Conservation (phyloP, 164 flowering plant species). For the Macadamia integrifolia region DNA sequence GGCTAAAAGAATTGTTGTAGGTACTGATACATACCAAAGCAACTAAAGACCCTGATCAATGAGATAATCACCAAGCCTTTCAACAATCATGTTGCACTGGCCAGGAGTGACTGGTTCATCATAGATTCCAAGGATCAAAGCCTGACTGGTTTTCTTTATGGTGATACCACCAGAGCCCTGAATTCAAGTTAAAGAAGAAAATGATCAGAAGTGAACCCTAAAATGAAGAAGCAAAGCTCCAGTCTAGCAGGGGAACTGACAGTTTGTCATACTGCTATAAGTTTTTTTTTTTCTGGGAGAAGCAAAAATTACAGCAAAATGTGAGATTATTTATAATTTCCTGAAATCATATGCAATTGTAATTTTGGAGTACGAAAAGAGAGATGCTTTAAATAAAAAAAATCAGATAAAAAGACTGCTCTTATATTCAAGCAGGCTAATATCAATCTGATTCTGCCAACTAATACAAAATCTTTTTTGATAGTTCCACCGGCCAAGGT, state of each 20-base stretch:
- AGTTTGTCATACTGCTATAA: neutral
- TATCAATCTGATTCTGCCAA: too few relatives aligned
- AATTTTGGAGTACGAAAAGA: too few relatives aligned
- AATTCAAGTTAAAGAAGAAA: neutral
- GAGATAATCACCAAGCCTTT: conserved; percentile 45
- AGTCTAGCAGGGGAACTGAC: neutral
- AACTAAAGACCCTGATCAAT: conserved; percentile 14
- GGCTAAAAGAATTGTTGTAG: conserved; percentile 3
- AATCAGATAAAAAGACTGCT: too few relatives aligned
- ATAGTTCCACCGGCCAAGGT: too few relatives aligned
- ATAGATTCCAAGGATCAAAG: conserved; percentile 43
- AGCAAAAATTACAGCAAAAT: neutral
- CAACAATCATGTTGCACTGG: conserved; percentile 55
- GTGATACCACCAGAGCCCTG: conserved; percentile 55
- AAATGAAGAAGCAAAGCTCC: too few relatives aligned
- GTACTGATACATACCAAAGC: neutral
- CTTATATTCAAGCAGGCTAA: too few relatives aligned
- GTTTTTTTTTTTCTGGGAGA: too few relatives aligned
- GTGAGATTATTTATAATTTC: too few relatives aligned
- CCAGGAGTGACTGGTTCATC: conserved; percentile 55
- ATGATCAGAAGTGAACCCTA: neutral
- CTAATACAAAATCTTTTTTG: too few relatives aligned
- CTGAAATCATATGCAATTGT: too few relatives aligned
- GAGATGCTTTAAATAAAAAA: too few relatives aligned
- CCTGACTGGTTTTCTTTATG: conserved; percentile 40